Base-by-base conservation (phyloP, 768 basidiomycete species). In the Mycena metata region DNA sequence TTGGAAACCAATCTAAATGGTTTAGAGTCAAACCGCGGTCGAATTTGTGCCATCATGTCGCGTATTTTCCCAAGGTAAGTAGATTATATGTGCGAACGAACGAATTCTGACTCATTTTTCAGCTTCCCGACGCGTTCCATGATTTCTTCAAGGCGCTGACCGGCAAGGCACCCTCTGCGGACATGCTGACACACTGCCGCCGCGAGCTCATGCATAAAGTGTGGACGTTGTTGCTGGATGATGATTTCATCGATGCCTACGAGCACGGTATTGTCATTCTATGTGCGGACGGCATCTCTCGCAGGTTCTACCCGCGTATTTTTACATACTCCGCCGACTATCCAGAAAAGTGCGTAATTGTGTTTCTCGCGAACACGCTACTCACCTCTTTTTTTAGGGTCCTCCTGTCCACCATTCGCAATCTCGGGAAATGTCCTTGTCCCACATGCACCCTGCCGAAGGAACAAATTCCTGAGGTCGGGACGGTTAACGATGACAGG, bases 1-100 rank as follows among this genome's bases (percentile, higher is more conserved):
- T 36, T 71, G 72, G 61, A 69, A 19, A 77, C 78, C 1, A 81
- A 81, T 56, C 78, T 78, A 56, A 52, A 19, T 8, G 19, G 51
- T 16, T 35, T 30, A 52, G 51, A 52, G 36, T 36, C 36, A 36
- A 36, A 36, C 36, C 36, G 36, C 36, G 36, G 36, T 36, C 36
- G 36, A 36, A 12, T 36, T 12, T 36, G 7, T 36, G 36, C 36
- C 36, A 36, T 36, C 36, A 36, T 36, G 36, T 36, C 36, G 36
- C 36, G 12, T 36, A 36, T 36, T 36, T 36, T 36, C 36, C 36
- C 6, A 36, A 36, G 36, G 51, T 35, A 19, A 30, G 51, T 30
- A 33, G 30, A 35, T 9, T n/a, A 4, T 8, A 52, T 52, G 30
- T 26, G 30, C 5, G 51, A 35, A 16, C n/a, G 19, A 8, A 52